These are phyloP conservation scores for Penicillium sp. DNA, from an alignment of 2,329 filamentous ascomycete species.

Conservation along the genomic window DNA sequence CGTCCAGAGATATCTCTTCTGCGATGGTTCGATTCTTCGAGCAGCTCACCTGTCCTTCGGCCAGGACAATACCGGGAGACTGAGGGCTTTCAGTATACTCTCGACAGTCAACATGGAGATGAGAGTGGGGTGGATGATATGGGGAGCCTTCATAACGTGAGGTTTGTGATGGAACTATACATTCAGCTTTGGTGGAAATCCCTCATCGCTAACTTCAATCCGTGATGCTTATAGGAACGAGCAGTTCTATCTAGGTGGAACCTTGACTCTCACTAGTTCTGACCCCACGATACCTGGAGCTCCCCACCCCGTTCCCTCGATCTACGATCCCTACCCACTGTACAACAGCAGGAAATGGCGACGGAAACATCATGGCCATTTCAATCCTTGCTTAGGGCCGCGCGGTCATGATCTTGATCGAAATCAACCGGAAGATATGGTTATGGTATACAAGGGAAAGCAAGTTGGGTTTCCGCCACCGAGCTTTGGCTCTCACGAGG, in stretches of 20 bases:
- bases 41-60: slow-evolving; percentile 8
- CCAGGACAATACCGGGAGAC: slow-evolving; percentile 20
- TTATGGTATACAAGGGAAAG: slow-evolving; percentile 24
- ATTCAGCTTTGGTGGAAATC: neutral
- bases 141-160: slow-evolving; percentile 13
- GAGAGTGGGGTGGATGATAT: slow-evolving; percentile 9
- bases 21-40: neutral
- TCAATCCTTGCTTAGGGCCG: slow-evolving; percentile 21
- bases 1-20: slow-evolving; percentile 9
- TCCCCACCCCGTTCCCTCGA: slow-evolving; percentile 22
- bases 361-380: slow-evolving; percentile 15
- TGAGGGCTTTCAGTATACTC: neutral
- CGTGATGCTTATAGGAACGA: slow-evolving; percentile 8
- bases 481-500: slow-evolving; percentile 63
- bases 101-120: neutral
- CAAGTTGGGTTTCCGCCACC: slow-evolving; percentile 57
- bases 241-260: slow-evolving; percentile 21
- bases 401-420: slow-evolving; percentile 23
- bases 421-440: slow-evolving; percentile 22
- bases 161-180: slow-evolving; percentile 8
- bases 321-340: slow-evolving; percentile 70
- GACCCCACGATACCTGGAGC: neutral
- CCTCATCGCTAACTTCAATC: neutral
- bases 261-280: slow-evolving; percentile 19
- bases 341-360: slow-evolving; percentile 67